Evolutionary conservation across 2,329 filamentous ascomycete genomes (phyloP).

Genomic region (Fusarium sp.): DNA sequence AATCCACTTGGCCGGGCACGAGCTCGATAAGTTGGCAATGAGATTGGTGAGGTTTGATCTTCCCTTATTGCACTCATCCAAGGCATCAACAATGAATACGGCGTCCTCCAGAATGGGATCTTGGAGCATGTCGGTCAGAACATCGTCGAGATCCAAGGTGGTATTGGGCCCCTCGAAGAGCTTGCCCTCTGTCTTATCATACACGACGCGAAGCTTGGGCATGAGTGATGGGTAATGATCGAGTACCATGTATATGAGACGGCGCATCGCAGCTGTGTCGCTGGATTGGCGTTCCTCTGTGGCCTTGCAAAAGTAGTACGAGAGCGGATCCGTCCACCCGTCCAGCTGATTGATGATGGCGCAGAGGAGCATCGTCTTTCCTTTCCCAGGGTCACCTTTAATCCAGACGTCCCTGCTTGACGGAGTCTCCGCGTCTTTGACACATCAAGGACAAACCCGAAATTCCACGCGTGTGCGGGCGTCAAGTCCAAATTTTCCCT

Average conservation of each 20-base stretch:
- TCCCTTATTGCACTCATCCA: constrained; percentile 56
- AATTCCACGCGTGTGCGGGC: too few species aligned
- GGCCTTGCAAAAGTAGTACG: constrained; percentile 57
- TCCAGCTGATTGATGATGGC: constrained; percentile 51
- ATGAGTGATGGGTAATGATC: constrained; percentile 48
- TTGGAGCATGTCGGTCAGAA: constrained; percentile 37
- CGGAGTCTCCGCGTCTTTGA: too few species aligned
- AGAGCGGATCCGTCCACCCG: constrained; percentile 33
- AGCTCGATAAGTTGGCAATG: constrained; percentile 41
- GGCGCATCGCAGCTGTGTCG: constrained; percentile 53
- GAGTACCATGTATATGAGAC: constrained; percentile 55
- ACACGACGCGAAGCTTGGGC: constrained; percentile 29
- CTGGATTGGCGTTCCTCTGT: constrained; percentile 51
- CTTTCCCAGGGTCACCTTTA: constrained; percentile 52
- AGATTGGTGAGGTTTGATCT: constrained; percentile 49
- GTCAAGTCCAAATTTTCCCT: too few species aligned
- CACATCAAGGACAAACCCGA: too few species aligned
- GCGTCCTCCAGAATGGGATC: constrained; percentile 44
- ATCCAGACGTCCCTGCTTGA: constrained; percentile 49
- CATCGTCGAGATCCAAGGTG: neutral
- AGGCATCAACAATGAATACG: constrained; percentile 57
- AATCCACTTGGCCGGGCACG: constrained; percentile 51
- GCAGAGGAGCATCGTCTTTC: constrained; percentile 56
- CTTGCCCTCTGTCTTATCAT: neutral
- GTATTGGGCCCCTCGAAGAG: constrained; percentile 52